Base-by-base conservation (phyloP, 257 asterid species). In the Pogostemon cablin region DNA sequence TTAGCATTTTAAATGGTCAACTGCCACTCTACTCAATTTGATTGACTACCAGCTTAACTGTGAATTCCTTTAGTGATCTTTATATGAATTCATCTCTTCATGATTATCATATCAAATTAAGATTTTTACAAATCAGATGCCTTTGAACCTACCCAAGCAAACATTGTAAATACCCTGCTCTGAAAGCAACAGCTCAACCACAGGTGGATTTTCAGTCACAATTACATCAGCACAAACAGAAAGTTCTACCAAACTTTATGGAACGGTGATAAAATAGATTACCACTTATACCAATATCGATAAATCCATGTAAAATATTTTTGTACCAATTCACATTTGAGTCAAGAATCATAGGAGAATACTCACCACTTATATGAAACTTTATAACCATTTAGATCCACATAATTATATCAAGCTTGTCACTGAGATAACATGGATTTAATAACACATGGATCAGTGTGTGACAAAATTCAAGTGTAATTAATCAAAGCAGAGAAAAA, bases 151-250 rank as follows among this genome's bases (percentile, higher is more conserved):
- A 55, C 3, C 50, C 62, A 37, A 75, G 75, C 79, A 69, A 78
- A 46, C 74, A 75, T 44, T 57, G 54, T 46, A 6, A 59, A 58
- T 7, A 43, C 63, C 59, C 17, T 35, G 11, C 69, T 44, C 75
- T 75, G 7, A 59, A 50, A 70, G 32, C 9, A 76, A 80, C 80
- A 72, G n/a, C 62, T 72, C 49, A 80, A 75, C 81, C 52, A 56
- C 75, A 44, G 48, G 73, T 42, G 56, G 59, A 49, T 66, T 41
- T 55, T 52, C 67, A 37, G 72, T 80, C 71, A 61, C 53, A 25
- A 12, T 69, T 49, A 12, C 82, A 71, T 4, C 15, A 72, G 48
- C 53, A 34, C 50, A 7, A 55, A 48, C 44, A 55, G 7, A 35
- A 47, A 61, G 20, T 38, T 20, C 39, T 7, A 58, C 34, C 32